Base-by-base conservation (phyloP, 1,284 basidiomycete genomes). In the Coniferiporia sulphurascens region DNA sequence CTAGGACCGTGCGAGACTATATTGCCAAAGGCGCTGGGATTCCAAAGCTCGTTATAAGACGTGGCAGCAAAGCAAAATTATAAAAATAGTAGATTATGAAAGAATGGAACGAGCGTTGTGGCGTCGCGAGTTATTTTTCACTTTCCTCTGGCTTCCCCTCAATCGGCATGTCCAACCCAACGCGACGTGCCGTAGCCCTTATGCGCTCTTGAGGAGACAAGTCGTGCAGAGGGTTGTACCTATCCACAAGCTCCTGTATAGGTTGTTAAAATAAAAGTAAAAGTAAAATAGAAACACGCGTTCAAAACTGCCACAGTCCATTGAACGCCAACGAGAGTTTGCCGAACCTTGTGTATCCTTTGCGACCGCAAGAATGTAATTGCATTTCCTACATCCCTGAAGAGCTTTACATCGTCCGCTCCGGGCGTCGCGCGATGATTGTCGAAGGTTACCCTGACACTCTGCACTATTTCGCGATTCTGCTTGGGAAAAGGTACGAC, bases 201-300 rank as follows among this genome's bases (percentile, higher is more conserved):
- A 95, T 80, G 61, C 88, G 78, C 68, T 95, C 92, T 67, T 93
- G 84, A 21, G 81, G 76, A 0, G 91, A 86, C 67, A 95, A 80
- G 66, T 90, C 89, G 52, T 87, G 74, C 10, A 90, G 75, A 0
- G 95, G 93, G 70, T 95, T 95, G 75, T 97, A 97, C 59, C 91
- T 78, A 62, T 90, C 87, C 59, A 95, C 72, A 45, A 94, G 74
- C 19, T 77, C 76, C 91, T 93, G 63, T 38, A 43, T 45, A 44
- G 10, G 27, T 27, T 27, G 27, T 27, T 27, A 27, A 27, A 27
- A 27, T 5, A 27, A 27, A 27, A 27, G 2, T 27, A 2, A 27
- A 27, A 27, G 27, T 36, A 32, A 36, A 41, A 68, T 50, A 63
- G 59, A 41, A 46, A 48, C 43, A 48, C 32, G 59, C 27, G 17